phyloP scores from a whole-genome alignment of 2,329 filamentous ascomycete species.

The Raffaelea ambrosiae region DNA sequence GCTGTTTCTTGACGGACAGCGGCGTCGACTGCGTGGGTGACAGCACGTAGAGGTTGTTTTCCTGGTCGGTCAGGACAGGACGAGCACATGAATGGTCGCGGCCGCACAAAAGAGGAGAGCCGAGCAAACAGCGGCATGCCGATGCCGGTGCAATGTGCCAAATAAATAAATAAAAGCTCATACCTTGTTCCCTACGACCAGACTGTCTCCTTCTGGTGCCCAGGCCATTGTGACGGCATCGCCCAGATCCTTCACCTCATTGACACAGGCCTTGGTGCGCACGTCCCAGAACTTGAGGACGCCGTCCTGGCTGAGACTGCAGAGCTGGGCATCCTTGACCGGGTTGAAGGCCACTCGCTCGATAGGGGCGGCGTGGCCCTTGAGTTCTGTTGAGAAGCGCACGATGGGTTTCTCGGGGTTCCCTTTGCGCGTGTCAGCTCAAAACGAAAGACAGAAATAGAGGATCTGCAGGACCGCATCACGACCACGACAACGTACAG shows the following conservation, averaged over 20 bases:
- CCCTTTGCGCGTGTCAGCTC: conserved; percentile 31
- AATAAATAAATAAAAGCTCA: no score
- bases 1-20: conserved; percentile 51
- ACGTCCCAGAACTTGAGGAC: conserved; percentile 76
- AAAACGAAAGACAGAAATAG: background rate
- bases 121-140: no score
- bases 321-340: conserved; percentile 66
- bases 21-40: conserved; percentile 50
- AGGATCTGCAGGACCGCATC: no score
- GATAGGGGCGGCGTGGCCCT: conserved; percentile 55
- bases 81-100: no score
- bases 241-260: conserved; percentile 58
- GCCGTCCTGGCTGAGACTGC: conserved; percentile 65
- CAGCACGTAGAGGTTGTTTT: conserved; percentile 53
- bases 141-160: no score
- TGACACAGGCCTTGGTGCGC: conserved; percentile 59
- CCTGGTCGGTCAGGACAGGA: conserved; percentile 34
- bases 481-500: conserved; percentile 42
- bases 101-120: no score
- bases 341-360: conserved; percentile 76
- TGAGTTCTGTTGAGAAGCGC: conserved; percentile 67
- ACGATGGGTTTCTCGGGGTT: conserved; percentile 69
- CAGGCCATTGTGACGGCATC: conserved; percentile 65
- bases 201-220: conserved; percentile 60
- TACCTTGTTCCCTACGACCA: conserved; percentile 56